Evolutionary conservation across 192 early-diverging fungal genomes (phyloP).

Genomic region (Martensiomyces pterosporus): DNA sequence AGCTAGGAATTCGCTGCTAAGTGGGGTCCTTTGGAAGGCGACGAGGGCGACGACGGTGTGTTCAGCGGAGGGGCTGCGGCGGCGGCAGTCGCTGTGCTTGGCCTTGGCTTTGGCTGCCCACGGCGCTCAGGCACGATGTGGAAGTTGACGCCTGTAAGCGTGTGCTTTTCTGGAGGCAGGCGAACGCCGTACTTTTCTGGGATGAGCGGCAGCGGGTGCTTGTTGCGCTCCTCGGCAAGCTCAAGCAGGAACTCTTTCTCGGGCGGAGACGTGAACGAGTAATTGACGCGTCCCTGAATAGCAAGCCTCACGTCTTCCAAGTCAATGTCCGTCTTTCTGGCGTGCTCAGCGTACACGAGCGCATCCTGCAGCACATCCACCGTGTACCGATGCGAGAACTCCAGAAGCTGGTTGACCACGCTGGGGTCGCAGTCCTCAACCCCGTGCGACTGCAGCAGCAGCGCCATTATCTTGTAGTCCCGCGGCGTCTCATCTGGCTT

Average conservation of each 20-base stretch:
- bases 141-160: slow-evolving; percentile 73
- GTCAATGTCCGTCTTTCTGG: slow-evolving; percentile 70
- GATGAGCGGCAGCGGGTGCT: slow-evolving; percentile 69
- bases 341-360: slow-evolving; percentile 89
- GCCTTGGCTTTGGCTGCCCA: too few relatives aligned
- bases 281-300: slow-evolving; percentile 85
- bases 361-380: slow-evolving; percentile 91
- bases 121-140: slow-evolving; percentile 71
- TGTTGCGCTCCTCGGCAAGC: slow-evolving; percentile 73
- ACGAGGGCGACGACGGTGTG: slow-evolving; percentile 1
- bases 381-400: slow-evolving; percentile 90
- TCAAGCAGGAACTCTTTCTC: slow-evolving; percentile 82
- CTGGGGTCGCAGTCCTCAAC: slow-evolving; percentile 87
- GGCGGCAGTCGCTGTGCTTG: too few relatives aligned
- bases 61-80: too few relatives aligned
- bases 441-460: slow-evolving; percentile 79
- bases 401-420: slow-evolving; percentile 86
- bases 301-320: slow-evolving; percentile 86
- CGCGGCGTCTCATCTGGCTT: slow-evolving; percentile 48
- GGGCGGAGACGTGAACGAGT: slow-evolving; percentile 87
- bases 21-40: too few relatives aligned
- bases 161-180: slow-evolving; percentile 70
- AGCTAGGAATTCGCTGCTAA: too few relatives aligned
- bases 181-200: slow-evolving; percentile 76
- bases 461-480: slow-evolving; percentile 76